Evolutionary conservation across 1,139 yeast genomes (phyloP), one percentile per base, ranked within the genome.

Genomic region (Saccharomyces hybrid): DNA sequence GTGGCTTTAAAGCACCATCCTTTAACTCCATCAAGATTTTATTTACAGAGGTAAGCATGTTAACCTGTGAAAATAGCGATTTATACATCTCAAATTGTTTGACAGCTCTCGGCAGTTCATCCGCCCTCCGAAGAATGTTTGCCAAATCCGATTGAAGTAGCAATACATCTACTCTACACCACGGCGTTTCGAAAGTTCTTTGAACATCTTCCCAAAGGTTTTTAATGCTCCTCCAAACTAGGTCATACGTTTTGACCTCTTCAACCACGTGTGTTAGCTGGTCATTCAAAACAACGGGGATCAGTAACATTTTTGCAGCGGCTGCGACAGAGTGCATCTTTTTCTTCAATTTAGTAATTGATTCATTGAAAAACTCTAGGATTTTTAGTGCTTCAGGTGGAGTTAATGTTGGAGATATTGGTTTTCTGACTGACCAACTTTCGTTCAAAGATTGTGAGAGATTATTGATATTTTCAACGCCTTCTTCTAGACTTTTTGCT

Each of bases 1-100:
- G 76, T 1, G 78, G 78, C 57, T 80, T 81, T 61, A 90, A 70
- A 0, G 81, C 76, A 0, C 79, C 85, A 14, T 81, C 77, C 57
- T 78, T 81, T 57, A 90, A 70, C 5, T 80, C 83, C 0, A 72
- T 62, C 1, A 87, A 51, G 9, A 76, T 56, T 0, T n/a, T 26
- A 34, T 79, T 68, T 29, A 74, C 71, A 4, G 73, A 67, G 53
- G 75, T 74, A 28, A 79, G 61, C 41, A 77, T 66, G 2, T 38
- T 20, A 11, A 38, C 11, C 13, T 38, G 44, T 11, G 26, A 38
- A 9, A 20, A 16, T 20, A 38, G 25, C n/a, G 44, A 16, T 13
- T 38, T 38, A 11, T 20, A 38, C 9, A 38, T 38, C 13, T 38
- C 44, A 38, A 38, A 38, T 11, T 38, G 25, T 16, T 38, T 38